A percentile compares a stretch with the other conserved stretches of the same genome.
Evolutionary conservation across 768 basidiomycete species (phyloP).

Genomic region (Boletus insuetus): DNA sequence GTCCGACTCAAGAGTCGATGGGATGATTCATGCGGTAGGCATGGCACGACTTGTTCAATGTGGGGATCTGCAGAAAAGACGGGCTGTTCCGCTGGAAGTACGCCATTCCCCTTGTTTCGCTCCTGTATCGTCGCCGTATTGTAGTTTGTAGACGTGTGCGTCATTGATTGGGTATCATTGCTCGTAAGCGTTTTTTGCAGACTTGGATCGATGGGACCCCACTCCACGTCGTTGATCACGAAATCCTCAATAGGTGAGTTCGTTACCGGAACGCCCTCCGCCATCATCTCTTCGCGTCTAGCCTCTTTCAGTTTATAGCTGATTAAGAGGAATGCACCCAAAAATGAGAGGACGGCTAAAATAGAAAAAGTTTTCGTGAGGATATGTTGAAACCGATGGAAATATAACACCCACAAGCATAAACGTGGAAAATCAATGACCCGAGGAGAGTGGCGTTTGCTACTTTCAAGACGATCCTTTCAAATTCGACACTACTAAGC

Average conservation of each 20-base stretch:
- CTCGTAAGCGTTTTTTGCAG: not conserved
- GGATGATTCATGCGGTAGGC: slow-evolving; percentile 35
- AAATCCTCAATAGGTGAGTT: slow-evolving; percentile 14
- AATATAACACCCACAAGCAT: slow-evolving; percentile 40
- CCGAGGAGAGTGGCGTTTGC: slow-evolving; percentile 50
- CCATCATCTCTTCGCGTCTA: slow-evolving; percentile 43
- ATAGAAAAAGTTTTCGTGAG: not conserved
- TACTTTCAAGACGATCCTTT: slow-evolving; percentile 20
- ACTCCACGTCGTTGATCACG: not conserved
- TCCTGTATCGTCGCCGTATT: too few species aligned
- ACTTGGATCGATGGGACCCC: not conserved
- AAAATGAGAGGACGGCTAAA: slow-evolving; percentile 45
- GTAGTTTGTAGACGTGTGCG: too few species aligned
- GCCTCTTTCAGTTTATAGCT: slow-evolving; percentile 55
- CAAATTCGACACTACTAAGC: slow-evolving; percentile 6
- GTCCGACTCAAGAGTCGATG: slow-evolving; percentile 45
- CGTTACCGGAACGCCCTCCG: slow-evolving; percentile 25
- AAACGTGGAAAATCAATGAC: slow-evolving; percentile 51
- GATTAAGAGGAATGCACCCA: slow-evolving; percentile 57
- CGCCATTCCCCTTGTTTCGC: not conserved
- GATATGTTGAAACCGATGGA: not conserved
- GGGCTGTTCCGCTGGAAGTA: slow-evolving; percentile 10
- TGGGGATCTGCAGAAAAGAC: slow-evolving; percentile 47
- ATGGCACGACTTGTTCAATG: slow-evolving; percentile 50
- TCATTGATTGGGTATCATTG: not conserved